Base-by-base conservation (phyloP, 2,329 filamentous ascomycete species). In the Daldinia sp. region DNA sequence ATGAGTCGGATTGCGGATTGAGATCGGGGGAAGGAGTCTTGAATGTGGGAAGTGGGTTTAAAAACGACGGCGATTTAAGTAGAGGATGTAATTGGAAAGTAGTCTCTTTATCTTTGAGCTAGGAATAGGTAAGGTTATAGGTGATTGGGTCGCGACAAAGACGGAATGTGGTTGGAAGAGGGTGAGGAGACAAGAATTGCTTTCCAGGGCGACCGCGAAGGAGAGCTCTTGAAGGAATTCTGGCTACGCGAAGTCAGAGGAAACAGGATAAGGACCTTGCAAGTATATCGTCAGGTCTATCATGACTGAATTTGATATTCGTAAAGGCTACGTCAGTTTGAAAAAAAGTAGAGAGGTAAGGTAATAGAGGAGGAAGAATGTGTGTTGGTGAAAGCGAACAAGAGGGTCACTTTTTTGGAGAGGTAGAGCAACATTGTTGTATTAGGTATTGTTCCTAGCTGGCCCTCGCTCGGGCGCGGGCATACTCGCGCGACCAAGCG, bases 61-160 rank as follows among this genome's bases (percentile, higher is more conserved):
- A 63, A 65, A 20, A 51, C 51, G 65, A 51, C 56, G 53, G 39
- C 33, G 62, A 53, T 62, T 15, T 33, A 55, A 51, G 28, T 41
- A 61, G 48, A 63, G 26, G 42, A 60, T 48, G 35, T 55, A 62
- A 63, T 68, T 70, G 56, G 65, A 56, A 58, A 66, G 6, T n/a
- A 53, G 44, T 58, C 39, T 41, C 62, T 50, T 57, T 61, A 33
- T 28, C 33, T 57, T 37, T 44, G 60, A 66, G 48, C n/a, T 53
- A 56, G 58, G 37, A 61, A 18, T 48, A 59, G 41, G 58, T 60
- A n/a, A 59, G 53, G 44, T 46, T 60, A 30, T 54, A 59, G 44
- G 63, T 70, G 68, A 88, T 88, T 84, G 83, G 83, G 83, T 79
- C 75, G 77, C 78, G 74, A 76, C 77, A 74, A 77, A 75, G 71